phyloP scores from a whole-genome alignment of 257 asterid species.

The Solanum raphanifolium region DNA sequence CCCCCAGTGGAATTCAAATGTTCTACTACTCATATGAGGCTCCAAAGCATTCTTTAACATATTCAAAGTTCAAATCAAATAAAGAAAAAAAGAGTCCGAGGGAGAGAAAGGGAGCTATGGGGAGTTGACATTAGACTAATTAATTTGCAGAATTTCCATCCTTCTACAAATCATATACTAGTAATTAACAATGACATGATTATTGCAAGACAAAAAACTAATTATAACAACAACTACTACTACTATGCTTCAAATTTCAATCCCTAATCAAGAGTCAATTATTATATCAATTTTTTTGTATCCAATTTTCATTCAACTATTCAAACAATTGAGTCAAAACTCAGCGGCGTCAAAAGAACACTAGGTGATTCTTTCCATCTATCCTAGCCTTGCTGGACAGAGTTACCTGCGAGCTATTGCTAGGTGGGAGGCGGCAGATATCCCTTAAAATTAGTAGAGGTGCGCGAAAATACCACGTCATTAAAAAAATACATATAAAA shows the following conservation, averaged over 20 bases:
- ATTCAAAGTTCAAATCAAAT: background rate
- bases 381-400: too few species aligned
- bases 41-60: conserved; percentile 71
- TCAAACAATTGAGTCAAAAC: background rate
- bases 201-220: background rate
- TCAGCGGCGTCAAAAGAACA: too few species aligned
- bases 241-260: background rate
- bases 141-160: background rate
- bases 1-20: conserved; percentile 95
- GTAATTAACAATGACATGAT: background rate
- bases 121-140: background rate
- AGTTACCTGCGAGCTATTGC: background rate
- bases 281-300: too few species aligned
- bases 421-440: rapidly evolving
- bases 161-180: background rate
- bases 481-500: background rate
- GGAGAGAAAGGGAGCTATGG: background rate
- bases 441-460: too few species aligned
- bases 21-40: conserved; percentile 83
- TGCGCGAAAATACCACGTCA: too few species aligned
- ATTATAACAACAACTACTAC: background rate
- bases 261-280: background rate
- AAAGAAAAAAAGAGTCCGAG: background rate
- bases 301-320: background rate
- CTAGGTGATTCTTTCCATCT: background rate